These are phyloP conservation scores for Helianthus tuberosus DNA, from an alignment of 129 eudicot genomes.

Conservation along the genomic window DNA sequence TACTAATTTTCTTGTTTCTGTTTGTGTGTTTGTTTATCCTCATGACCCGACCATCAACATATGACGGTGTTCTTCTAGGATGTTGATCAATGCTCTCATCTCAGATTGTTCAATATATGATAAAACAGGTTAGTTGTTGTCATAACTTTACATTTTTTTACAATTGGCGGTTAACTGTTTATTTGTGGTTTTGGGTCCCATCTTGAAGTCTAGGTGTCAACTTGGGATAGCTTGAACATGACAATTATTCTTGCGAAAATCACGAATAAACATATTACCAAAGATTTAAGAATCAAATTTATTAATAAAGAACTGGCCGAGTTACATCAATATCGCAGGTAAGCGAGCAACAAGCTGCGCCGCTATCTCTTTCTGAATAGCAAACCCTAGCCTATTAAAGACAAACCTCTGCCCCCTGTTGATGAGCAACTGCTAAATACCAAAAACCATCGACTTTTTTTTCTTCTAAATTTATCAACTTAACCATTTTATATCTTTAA, in stretches of 20 bases:
- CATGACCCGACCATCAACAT: neutral
- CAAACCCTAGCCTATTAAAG: too few species aligned
- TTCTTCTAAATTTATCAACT: neutral
- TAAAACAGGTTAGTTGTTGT: slow-evolving; percentile 21
- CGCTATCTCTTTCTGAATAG: too few species aligned
- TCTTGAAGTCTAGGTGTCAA: slow-evolving; percentile 20
- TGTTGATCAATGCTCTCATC: too few species aligned
- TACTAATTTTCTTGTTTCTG: slow-evolving; percentile 7
- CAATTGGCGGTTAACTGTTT: neutral
- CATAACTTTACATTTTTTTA: neutral
- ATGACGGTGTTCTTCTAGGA: neutral
- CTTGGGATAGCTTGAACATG: slow-evolving; percentile 27
- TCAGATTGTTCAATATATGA: neutral
- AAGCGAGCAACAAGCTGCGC: too few species aligned
- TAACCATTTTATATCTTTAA: neutral
- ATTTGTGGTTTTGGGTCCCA: slow-evolving; percentile 6
- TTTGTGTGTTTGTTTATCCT: neutral
- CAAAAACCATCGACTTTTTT: neutral
- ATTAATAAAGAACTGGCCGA: too few species aligned
- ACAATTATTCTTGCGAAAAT: slow-evolving; percentile 10
- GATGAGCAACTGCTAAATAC: too few species aligned
- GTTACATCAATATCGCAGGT: too few species aligned
- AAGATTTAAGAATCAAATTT: too few species aligned
- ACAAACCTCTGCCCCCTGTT: too few species aligned
- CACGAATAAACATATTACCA: neutral